phyloP scores from a whole-genome alignment of 176 grass and related monocot genomes.

The Typha latifolia region DNA sequence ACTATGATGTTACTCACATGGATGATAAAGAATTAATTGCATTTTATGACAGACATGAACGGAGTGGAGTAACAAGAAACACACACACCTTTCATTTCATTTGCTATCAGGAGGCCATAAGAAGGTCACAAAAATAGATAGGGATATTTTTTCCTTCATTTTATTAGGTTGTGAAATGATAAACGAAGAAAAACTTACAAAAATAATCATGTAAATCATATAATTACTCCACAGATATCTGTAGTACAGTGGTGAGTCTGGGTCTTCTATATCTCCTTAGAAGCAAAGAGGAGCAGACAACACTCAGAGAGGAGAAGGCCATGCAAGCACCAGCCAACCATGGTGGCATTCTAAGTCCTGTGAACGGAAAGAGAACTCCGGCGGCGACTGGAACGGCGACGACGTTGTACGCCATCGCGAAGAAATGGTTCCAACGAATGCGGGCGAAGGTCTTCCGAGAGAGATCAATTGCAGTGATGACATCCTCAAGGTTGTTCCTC shows the following conservation, averaged over 20 bases:
- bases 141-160: too few species aligned
- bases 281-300: conserved; percentile 82
- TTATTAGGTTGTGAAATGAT: not conserved
- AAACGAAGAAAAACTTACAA: conserved; percentile 13
- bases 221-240: conserved; percentile 85
- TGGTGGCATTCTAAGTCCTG: conserved; percentile 51
- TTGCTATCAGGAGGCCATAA: too few species aligned
- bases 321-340: conserved; percentile 95
- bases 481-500: conserved; percentile 23
- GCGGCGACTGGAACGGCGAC: conserved; percentile 59
- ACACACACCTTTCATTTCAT: too few species aligned
- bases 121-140: too few species aligned
- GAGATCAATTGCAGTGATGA: conserved; percentile 25
- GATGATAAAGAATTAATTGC: too few species aligned
- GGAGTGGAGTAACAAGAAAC: too few species aligned
- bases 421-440: conserved; percentile 83
- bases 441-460: conserved; percentile 56
- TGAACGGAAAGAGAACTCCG: conserved; percentile 53
- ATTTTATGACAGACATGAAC: too few species aligned
- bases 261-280: conserved; percentile 89
- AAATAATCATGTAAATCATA: conserved; percentile 20
- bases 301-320: conserved; percentile 84
- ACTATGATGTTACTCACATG: too few species aligned
- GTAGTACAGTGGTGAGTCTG: conserved; percentile 75
- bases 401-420: conserved; percentile 59